These are phyloP conservation scores for Leishmania tarentolae DNA, from an alignment of 208 protist genomes.

Conservation along the genomic window DNA sequence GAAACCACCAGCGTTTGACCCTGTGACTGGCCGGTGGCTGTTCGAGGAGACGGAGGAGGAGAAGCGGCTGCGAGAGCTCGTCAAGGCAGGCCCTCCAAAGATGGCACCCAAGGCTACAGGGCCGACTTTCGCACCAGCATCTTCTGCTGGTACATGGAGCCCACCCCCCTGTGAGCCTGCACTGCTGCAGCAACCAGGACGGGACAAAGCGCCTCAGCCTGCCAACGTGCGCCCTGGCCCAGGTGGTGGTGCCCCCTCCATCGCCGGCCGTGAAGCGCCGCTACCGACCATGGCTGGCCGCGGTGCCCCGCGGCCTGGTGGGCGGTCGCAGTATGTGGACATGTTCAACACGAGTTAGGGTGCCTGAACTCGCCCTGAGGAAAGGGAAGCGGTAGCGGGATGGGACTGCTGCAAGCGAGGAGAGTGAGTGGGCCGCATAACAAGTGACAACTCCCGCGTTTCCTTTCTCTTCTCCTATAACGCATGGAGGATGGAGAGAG, in stretches of 20 bases:
- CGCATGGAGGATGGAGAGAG: too few relatives aligned
- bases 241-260: background rate
- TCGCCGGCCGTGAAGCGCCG: constrained; percentile 15
- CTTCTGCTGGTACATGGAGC: background rate
- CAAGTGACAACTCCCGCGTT: background rate
- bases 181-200: background rate
- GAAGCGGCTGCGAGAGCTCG: constrained; percentile 61
- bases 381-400: background rate
- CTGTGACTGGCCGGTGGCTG: constrained; percentile 71
- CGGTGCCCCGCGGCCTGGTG: constrained; percentile 14
- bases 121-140: constrained; percentile 1
- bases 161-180: background rate
- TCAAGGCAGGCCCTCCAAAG: constrained; percentile 73
- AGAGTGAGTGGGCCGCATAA: background rate
- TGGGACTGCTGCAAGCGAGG: background rate
- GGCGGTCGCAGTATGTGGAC: constrained; percentile 76
- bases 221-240: constrained; percentile 3
- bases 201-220: background rate
- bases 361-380: background rate
- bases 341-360: constrained; percentile 62
- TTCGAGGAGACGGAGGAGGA: constrained; percentile 87
- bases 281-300: constrained; percentile 30
- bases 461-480: background rate
- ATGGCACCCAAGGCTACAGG: constrained; percentile 30
- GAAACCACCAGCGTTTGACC: constrained; percentile 77